Conservation (phyloP, 176 grass and related monocot species). For the Musa acuminata region DNA sequence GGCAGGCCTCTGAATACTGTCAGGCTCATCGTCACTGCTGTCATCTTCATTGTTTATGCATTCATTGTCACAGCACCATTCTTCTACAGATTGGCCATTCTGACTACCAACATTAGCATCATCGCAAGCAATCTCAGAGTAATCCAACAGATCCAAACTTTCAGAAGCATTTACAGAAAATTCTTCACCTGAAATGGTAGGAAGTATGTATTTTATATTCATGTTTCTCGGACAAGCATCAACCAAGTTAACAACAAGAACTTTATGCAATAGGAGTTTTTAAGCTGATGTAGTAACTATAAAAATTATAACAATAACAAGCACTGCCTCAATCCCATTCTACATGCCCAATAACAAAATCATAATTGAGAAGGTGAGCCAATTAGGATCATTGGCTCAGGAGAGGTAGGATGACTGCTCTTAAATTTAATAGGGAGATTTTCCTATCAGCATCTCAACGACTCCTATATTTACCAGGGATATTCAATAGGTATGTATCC, state of each 20-base stretch:
- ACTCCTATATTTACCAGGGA: no score
- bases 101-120: not conserved
- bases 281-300: no score
- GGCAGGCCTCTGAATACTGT: constrained; percentile 65
- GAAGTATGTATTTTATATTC: not conserved
- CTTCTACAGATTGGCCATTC: constrained; percentile 1
- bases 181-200: constrained; percentile 1
- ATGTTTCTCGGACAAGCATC: not conserved
- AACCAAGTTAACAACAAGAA: not conserved
- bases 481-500: no score
- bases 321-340: no score
- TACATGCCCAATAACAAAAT: no score
- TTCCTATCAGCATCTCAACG: no score
- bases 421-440: no score
- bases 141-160: constrained; percentile 7
- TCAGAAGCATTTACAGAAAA: constrained; percentile 4
- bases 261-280: no score
- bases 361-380: no score
- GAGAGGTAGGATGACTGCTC: no score
- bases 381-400: no score
- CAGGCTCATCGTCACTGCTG: constrained; percentile 51
- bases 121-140: not conserved
- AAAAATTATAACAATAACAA: no score
- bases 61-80: constrained; percentile 22
- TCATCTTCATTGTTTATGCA: constrained; percentile 29